A percentile compares a stretch with the other conserved stretches of the same genome.
These are phyloP conservation scores for Talaromyces rugulosus DNA, from an alignment of 2,329 filamentous ascomycete genomes.

Conservation along the genomic window DNA sequence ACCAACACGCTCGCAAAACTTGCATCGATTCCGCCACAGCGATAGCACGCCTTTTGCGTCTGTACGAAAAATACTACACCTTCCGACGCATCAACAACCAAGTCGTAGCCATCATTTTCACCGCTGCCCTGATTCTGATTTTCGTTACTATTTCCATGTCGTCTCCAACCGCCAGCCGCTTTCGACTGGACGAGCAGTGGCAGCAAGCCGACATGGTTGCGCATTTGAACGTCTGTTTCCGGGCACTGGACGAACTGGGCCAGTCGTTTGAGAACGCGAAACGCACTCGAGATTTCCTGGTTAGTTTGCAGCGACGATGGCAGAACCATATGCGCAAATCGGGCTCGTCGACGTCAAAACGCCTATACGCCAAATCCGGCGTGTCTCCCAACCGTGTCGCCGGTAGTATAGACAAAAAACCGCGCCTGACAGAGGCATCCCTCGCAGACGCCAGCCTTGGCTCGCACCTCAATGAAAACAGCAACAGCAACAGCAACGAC, in stretches of 20 bases:
- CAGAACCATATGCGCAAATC: slow-evolving; percentile 30
- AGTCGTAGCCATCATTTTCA: slow-evolving; percentile 43
- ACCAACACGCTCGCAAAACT: slow-evolving; percentile 40
- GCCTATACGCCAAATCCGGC: slow-evolving; percentile 13
- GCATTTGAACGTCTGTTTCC: slow-evolving; percentile 39
- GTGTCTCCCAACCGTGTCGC: background rate
- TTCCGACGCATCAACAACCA: slow-evolving; percentile 43
- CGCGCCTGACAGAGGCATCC: slow-evolving; percentile 7
- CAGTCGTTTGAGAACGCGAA: slow-evolving; percentile 40
- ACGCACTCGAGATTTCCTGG: slow-evolving; percentile 35
- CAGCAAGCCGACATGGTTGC: slow-evolving; percentile 24
- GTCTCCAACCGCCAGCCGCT: slow-evolving; percentile 19
- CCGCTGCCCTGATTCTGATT: slow-evolving; percentile 38
- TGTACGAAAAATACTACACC: slow-evolving; percentile 40
- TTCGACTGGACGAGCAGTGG: slow-evolving; percentile 14
- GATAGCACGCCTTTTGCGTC: slow-evolving; percentile 37
- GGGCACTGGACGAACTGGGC: slow-evolving; percentile 39
- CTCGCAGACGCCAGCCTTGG: background rate
- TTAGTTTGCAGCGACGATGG: slow-evolving; percentile 36
- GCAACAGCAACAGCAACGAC: background rate
- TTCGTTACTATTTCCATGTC: slow-evolving; percentile 35
- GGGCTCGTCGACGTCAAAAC: slow-evolving; percentile 16
- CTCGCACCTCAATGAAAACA: background rate
- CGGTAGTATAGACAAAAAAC: slow-evolving; percentile 2
- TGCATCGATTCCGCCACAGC: slow-evolving; percentile 40